These are phyloP conservation scores for Magnaporthiopsis rhizophila DNA, from an alignment of 2,329 filamentous ascomycete genomes.

Conservation along the genomic window DNA sequence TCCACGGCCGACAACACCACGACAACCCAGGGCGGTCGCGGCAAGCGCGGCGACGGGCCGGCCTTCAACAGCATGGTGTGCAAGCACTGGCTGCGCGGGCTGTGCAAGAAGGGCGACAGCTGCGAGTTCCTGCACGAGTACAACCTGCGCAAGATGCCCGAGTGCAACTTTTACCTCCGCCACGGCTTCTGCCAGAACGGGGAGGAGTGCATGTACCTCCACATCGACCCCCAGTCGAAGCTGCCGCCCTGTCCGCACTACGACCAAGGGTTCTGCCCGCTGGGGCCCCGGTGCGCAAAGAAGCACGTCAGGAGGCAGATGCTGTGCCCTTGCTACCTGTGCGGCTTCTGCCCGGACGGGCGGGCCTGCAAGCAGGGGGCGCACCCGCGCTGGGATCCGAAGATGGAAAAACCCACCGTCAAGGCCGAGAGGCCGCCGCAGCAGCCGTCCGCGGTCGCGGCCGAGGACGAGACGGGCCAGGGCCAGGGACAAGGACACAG, in stretches of 20 bases:
- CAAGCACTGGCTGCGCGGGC: constrained; percentile 95
- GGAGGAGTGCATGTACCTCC: constrained; percentile 90
- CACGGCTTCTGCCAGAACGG: constrained; percentile 95
- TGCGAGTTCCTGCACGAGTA: constrained; percentile 99
- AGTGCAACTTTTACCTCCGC: constrained; percentile 92
- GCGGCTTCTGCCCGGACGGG: constrained; percentile 87
- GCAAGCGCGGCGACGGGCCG: constrained; percentile 23
- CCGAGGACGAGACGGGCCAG: constrained; percentile 49
- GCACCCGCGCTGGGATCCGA: constrained; percentile 73
- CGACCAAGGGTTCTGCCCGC: constrained; percentile 86
- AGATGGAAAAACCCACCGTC: constrained; percentile 67
- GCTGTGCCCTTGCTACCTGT: constrained; percentile 78
- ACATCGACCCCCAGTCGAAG: constrained; percentile 76
- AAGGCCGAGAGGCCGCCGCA: constrained; percentile 46
- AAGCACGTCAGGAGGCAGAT: constrained; percentile 77
- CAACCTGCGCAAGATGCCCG: constrained; percentile 95
- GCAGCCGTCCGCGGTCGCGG: constrained; percentile 25
- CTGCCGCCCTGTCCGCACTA: constrained; percentile 82
- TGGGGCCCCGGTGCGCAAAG: constrained; percentile 80
- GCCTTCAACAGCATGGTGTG: constrained; percentile 81
- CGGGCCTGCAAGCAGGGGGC: constrained; percentile 68
- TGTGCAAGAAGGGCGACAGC: constrained; percentile 94
- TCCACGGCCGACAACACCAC: constrained; percentile 10
- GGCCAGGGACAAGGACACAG: constrained; percentile 28
- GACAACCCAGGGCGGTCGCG: constrained; percentile 19